These are phyloP conservation scores for Racocetra persica DNA, from an alignment of 371 early-diverging fungal species.

Conservation along the genomic window DNA sequence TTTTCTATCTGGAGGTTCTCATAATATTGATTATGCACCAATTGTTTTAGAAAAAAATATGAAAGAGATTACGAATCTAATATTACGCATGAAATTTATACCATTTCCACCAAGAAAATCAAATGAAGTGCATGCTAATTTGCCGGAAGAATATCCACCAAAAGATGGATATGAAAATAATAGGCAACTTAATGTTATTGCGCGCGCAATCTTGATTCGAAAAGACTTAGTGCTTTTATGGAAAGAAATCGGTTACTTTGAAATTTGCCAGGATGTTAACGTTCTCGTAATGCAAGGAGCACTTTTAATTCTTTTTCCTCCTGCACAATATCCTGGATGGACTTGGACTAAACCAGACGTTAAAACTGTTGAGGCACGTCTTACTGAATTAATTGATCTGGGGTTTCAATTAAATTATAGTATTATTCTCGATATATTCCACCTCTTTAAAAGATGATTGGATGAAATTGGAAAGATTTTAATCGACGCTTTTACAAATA, in stretches of 20 bases:
- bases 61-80: not conserved
- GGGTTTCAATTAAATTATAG: too few relatives aligned
- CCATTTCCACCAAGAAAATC: not conserved
- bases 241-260: not conserved
- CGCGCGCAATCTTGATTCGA: slow-evolving; percentile 16
- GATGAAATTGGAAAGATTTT: too few relatives aligned
- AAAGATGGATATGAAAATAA: slow-evolving; percentile 30
- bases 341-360: too few relatives aligned
- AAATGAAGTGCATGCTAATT: not conserved
- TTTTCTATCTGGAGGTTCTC: not conserved
- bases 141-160: slow-evolving; percentile 30
- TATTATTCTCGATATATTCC: too few relatives aligned
- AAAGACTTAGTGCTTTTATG: not conserved
- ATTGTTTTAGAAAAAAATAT: not conserved
- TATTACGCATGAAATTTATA: not conserved
- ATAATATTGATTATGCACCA: too few relatives aligned
- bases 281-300: slow-evolving; percentile 12
- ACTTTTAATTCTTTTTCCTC: slow-evolving; percentile 1
- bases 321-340: not conserved
- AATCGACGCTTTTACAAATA: too few relatives aligned
- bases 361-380: too few relatives aligned
- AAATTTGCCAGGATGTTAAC: not conserved
- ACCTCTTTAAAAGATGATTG: too few relatives aligned
- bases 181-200: not conserved
- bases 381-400: too few relatives aligned